Evolutionary conservation across 2,329 filamentous ascomycete genomes (phyloP).

Genomic region (Aspergillus fijiensis): DNA sequence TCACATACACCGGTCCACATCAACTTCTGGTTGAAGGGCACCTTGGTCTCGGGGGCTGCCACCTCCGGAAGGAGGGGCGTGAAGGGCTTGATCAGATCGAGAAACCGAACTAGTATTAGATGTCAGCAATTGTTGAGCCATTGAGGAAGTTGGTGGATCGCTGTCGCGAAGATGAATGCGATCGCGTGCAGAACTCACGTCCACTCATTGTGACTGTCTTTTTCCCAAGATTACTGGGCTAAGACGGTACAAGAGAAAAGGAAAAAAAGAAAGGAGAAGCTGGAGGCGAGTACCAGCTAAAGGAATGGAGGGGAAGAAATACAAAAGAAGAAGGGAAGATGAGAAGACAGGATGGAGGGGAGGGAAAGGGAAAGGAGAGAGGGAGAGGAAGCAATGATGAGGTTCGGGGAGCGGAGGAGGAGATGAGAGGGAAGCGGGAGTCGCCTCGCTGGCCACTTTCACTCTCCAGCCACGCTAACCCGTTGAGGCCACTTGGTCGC

Average conservation of each 20-base stretch:
- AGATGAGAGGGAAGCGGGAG: slow-evolving; percentile 24
- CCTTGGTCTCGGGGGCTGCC: slow-evolving; percentile 95
- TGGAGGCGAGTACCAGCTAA: slow-evolving; percentile 35
- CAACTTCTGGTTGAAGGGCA: slow-evolving; percentile 97
- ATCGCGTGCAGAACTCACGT: slow-evolving; percentile 51
- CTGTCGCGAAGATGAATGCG: slow-evolving; percentile 21
- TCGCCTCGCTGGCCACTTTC: slow-evolving; percentile 40
- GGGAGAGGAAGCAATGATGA: slow-evolving; percentile 27
- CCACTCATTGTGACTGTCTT: slow-evolving; percentile 57
- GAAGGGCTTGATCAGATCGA: slow-evolving; percentile 99
- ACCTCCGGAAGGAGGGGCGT: slow-evolving; percentile 99
- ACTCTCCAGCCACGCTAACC: slow-evolving; percentile 37
- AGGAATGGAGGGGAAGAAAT: slow-evolving; percentile 29
- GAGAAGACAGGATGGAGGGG: slow-evolving; percentile 22
- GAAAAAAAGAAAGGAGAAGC: slow-evolving; percentile 32
- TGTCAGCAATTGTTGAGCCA: slow-evolving; percentile 30
- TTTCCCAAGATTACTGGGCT: slow-evolving; percentile 30
- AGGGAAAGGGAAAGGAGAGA: slow-evolving; percentile 22
- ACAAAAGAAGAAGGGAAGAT: slow-evolving; percentile 27
- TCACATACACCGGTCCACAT: slow-evolving; percentile 77
- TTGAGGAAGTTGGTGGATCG: slow-evolving; percentile 21
- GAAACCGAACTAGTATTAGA: slow-evolving; percentile 76
- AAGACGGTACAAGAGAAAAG: slow-evolving; percentile 18
- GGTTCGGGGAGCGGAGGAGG: slow-evolving; percentile 24
- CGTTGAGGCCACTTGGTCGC: slow-evolving; percentile 41